Evolutionary conservation across 2,329 filamentous ascomycete species (phyloP).

Genomic region (Seiridium cupressi): DNA sequence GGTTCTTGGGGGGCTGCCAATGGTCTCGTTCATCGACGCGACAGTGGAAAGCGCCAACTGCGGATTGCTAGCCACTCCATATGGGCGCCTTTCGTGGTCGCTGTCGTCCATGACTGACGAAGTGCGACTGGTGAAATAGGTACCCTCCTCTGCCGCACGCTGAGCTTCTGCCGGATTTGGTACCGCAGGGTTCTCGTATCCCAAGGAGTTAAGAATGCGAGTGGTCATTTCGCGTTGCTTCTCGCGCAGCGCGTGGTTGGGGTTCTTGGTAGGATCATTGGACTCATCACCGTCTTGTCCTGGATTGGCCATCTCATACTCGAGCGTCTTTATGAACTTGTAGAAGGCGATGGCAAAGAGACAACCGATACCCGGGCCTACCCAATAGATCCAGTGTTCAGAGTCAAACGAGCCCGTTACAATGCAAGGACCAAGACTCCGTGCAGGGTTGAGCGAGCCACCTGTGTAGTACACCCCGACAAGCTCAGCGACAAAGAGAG

Average conservation of each 20-base stretch:
- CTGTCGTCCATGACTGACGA: conserved; percentile 7
- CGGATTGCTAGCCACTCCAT: not conserved
- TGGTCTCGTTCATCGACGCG: conserved; percentile 11
- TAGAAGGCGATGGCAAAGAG: conserved; percentile 33
- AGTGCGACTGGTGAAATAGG: conserved; percentile 7
- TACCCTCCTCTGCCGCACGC: conserved; percentile 11
- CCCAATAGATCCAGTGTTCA: conserved; percentile 42
- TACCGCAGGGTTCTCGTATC: conserved; percentile 7
- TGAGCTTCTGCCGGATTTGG: not conserved
- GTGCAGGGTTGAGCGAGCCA: conserved; percentile 37
- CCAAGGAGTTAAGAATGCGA: conserved; percentile 11
- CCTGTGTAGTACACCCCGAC: conserved; percentile 38
- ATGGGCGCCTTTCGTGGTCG: conserved; percentile 1
- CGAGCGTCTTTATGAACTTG: conserved; percentile 37
- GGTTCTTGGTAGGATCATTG: conserved; percentile 16
- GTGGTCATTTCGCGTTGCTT: conserved; percentile 15
- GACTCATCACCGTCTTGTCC: conserved; percentile 28
- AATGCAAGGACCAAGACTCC: conserved; percentile 35
- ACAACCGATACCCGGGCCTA: conserved; percentile 35
- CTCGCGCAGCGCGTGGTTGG: conserved; percentile 15
- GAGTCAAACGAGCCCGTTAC: conserved; percentile 30
- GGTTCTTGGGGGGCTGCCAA: not conserved
- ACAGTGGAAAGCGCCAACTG: conserved; percentile 12
- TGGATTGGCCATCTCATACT: conserved; percentile 36
- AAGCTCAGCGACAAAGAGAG: conserved; percentile 52